Conservation (phyloP, 2,329 filamentous ascomycete genomes). For the Davidsoniella australis region DNA sequence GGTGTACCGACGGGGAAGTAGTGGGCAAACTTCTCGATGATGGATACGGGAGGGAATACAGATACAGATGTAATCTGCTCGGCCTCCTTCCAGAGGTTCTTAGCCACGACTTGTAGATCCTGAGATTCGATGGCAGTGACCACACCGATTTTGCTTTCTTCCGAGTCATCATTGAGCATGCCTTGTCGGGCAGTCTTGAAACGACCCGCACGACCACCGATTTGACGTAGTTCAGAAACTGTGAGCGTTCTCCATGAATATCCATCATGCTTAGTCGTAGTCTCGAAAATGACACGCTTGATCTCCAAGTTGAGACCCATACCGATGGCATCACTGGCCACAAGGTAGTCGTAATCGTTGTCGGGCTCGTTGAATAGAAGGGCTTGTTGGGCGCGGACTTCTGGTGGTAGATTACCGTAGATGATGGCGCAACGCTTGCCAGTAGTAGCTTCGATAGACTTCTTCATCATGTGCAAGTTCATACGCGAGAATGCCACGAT, state of each 20-base stretch:
- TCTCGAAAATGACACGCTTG: constrained; percentile 77
- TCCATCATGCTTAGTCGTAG: constrained; percentile 56
- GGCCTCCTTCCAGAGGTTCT: constrained; percentile 46
- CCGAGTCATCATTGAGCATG: constrained; percentile 13
- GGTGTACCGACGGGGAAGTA: constrained; percentile 72
- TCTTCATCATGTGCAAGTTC: constrained; percentile 64
- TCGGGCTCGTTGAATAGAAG: constrained; percentile 85
- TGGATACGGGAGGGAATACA: constrained; percentile 51
- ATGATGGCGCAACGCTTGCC: constrained; percentile 76
- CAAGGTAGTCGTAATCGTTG: constrained; percentile 88
- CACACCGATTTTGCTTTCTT: constrained; percentile 39
- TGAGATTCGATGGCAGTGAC: constrained; percentile 62
- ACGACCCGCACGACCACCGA: constrained; percentile 79
- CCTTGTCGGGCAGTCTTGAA: constrained; percentile 56
- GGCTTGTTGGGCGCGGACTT: constrained; percentile 83
- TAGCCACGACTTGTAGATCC: constrained; percentile 46
- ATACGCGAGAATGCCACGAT: constrained; percentile 75
- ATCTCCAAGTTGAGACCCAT: constrained; percentile 94
- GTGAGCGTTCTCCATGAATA: constrained; percentile 37
- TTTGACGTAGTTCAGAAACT: constrained; percentile 79
- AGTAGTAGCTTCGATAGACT: constrained; percentile 57
- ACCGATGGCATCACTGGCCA: constrained; percentile 88
- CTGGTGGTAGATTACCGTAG: constrained; percentile 80
- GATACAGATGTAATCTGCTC: constrained; percentile 53
- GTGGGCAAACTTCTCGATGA: constrained; percentile 58